Percentiles rank a stretch among this genome's conserved stretches.
phyloP scores from a whole-genome alignment of 495 filamentous ascomycete genomes.

The Annulohypoxylon stygium region DNA sequence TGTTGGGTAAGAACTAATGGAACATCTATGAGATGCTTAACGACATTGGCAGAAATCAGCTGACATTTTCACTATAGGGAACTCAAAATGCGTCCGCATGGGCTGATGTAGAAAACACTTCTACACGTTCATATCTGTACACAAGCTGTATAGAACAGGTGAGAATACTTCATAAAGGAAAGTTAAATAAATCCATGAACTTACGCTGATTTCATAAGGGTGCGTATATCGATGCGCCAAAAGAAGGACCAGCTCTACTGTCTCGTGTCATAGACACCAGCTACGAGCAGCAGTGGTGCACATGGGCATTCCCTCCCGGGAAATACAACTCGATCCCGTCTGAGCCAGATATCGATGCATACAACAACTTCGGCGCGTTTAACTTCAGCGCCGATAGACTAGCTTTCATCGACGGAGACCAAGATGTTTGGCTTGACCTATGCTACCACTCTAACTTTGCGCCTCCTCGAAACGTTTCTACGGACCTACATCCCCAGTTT shows the following conservation, averaged over 20 bases:
- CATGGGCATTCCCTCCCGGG: conserved; percentile 62
- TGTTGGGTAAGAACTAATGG: conserved; percentile 53
- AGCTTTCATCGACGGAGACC: conserved; percentile 63
- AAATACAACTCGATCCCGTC: conserved; percentile 58
- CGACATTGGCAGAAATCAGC: background rate
- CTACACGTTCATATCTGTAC: conserved; percentile 60
- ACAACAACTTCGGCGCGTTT: conserved; percentile 61
- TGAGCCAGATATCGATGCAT: conserved; percentile 53
- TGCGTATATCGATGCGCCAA: conserved; percentile 62
- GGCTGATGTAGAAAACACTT: conserved; percentile 54
- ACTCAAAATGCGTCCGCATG: conserved; percentile 52
- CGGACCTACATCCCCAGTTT: conserved; percentile 58
- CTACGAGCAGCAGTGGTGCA: conserved; percentile 67
- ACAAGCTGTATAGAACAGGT: conserved; percentile 61
- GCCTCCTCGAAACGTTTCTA: conserved; percentile 43
- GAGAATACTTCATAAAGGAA: background rate
- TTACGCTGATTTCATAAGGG: conserved; percentile 40
- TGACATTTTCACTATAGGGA: conserved; percentile 32
- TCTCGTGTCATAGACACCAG: conserved; percentile 59
- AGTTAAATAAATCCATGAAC: background rate
- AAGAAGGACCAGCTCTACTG: conserved; percentile 56
- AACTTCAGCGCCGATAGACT: conserved; percentile 59
- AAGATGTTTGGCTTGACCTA: conserved; percentile 61
- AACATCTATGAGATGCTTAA: background rate
- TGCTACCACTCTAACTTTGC: conserved; percentile 61